These are phyloP conservation scores for Lepidium sativum DNA, from an alignment of 345 rosid genomes.

Conservation along the genomic window DNA sequence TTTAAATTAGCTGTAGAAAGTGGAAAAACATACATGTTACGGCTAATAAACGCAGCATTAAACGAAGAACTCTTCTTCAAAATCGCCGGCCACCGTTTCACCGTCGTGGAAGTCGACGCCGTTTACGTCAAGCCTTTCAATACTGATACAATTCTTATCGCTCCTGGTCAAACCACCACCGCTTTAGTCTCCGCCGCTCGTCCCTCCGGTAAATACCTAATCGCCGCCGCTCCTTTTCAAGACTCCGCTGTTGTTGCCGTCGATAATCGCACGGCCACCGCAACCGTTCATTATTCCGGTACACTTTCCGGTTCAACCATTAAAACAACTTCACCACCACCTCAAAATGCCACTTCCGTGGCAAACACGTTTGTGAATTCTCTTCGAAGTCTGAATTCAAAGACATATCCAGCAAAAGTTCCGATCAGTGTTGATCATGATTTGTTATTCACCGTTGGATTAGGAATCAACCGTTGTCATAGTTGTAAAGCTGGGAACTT, in stretches of 20 bases:
- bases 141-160: constrained; percentile 51
- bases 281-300: constrained; percentile 54
- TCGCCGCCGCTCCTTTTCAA: constrained; percentile 72
- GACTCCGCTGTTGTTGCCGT: constrained; percentile 60
- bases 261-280: constrained; percentile 66
- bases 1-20: constrained; percentile 37
- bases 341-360: constrained; percentile 50
- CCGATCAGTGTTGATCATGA: constrained; percentile 56
- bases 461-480: constrained; percentile 66
- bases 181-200: constrained; percentile 44
- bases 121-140: constrained; percentile 63
- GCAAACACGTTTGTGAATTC: constrained; percentile 42
- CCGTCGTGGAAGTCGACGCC: constrained; percentile 85
- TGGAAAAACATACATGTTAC: constrained; percentile 64
- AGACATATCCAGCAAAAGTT: constrained; percentile 51
- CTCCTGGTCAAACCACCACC: constrained; percentile 84
- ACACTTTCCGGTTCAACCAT: constrained; percentile 34
- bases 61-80: constrained; percentile 86
- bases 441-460: constrained; percentile 57
- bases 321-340: constrained; percentile 37
- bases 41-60: constrained; percentile 76
- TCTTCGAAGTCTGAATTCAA: constrained; percentile 61
- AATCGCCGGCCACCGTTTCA: constrained; percentile 73
- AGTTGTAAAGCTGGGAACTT: constrained; percentile 44
- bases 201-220: constrained; percentile 44